These are phyloP conservation scores for Lepidium africanum DNA, from an alignment of 345 rosid genomes.

Conservation along the genomic window DNA sequence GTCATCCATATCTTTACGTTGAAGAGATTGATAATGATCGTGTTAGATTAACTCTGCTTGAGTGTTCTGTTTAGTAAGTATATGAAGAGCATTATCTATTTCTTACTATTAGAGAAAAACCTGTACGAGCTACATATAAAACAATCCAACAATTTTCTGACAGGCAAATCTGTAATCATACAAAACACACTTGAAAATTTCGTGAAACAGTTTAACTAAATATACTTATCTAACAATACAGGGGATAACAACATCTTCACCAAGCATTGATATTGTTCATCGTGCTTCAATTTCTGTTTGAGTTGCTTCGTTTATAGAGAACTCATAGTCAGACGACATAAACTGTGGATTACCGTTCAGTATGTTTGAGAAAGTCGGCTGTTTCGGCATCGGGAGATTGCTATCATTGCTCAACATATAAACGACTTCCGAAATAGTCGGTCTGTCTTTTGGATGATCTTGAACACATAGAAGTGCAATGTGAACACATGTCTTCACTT, in stretches of 20 bases:
- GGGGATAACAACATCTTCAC: not conserved
- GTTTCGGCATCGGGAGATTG: not conserved
- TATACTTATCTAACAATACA: not conserved
- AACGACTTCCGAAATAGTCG: not conserved
- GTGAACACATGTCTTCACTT: not conserved
- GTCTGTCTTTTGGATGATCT: slow-evolving; percentile 7
- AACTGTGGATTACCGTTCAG: not conserved
- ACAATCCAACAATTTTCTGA: not conserved
- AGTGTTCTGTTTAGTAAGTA: not conserved
- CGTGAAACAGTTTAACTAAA: not conserved
- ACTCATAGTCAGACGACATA: not conserved
- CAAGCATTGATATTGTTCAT: not conserved
- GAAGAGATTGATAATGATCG: not conserved
- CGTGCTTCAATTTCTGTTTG: not conserved
- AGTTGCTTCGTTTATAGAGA: not conserved
- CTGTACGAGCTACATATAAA: not conserved
- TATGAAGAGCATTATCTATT: not conserved
- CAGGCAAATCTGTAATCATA: not conserved
- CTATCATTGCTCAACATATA: slow-evolving; percentile 2
- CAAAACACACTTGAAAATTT: not conserved
- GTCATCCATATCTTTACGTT: not conserved
- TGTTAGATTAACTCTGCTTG: not conserved
- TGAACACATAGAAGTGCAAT: slow-evolving; percentile 13
- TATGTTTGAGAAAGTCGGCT: slow-evolving; percentile 10
- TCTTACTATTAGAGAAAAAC: no score